phyloP scores from a whole-genome alignment of 2,329 filamentous ascomycete species.

The Trichoderma arundinaceum region DNA sequence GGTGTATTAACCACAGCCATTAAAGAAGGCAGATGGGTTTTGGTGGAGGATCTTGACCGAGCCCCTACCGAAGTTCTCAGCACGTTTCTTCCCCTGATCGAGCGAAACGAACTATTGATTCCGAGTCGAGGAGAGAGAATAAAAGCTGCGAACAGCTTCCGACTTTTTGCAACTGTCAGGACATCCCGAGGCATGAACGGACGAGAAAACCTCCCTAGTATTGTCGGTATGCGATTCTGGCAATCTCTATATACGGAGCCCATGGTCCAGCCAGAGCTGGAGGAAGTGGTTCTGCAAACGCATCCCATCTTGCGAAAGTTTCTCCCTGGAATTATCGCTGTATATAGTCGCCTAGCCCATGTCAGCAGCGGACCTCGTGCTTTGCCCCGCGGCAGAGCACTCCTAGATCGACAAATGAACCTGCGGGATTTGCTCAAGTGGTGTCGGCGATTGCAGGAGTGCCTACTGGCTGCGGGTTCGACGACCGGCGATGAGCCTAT shows the following conservation, averaged over 20 bases:
- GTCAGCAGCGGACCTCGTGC: conserved; percentile 54
- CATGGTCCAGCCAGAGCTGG: conserved; percentile 72
- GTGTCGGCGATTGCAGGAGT: conserved; percentile 75
- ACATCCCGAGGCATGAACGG: conserved; percentile 73
- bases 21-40: conserved; percentile 90
- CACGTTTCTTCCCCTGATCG: conserved; percentile 88
- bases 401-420: conserved; percentile 61
- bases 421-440: conserved; percentile 88
- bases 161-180: conserved; percentile 89
- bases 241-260: conserved; percentile 71
- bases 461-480: conserved; percentile 66
- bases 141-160: conserved; percentile 81
- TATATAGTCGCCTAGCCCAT: conserved; percentile 60
- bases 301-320: conserved; percentile 73
- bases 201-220: conserved; percentile 68
- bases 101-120: conserved; percentile 87
- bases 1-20: conserved; percentile 95
- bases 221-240: conserved; percentile 90
- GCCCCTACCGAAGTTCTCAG: conserved; percentile 95
- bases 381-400: conserved; percentile 49
- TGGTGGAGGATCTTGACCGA: conserved; percentile 95
- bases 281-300: conserved; percentile 71
- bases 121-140: conserved; percentile 87
- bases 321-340: conserved; percentile 62
- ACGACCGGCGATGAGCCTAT: conserved; percentile 72